Conservation (phyloP, 2,329 filamentous ascomycete species). For the Fusarium pseudoanthophilum region DNA sequence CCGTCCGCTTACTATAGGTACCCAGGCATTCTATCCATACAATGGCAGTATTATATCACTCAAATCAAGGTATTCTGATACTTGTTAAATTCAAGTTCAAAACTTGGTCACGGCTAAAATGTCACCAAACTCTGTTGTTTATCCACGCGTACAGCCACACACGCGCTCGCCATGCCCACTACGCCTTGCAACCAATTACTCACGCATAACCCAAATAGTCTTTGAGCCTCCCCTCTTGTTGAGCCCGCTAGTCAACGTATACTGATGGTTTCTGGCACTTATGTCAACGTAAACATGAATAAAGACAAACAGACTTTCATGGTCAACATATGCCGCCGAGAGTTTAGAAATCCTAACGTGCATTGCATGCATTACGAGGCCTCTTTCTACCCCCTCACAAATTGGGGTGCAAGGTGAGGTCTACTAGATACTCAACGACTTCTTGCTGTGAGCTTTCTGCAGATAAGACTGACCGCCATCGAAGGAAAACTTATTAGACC, state of each 20-base stretch:
- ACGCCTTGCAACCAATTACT: neutral
- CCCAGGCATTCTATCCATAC: neutral
- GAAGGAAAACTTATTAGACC: conserved; percentile 10
- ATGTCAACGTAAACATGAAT: conserved; percentile 9
- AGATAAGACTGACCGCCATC: conserved; percentile 6
- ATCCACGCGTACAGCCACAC: conserved; percentile 27
- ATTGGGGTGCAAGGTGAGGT: conserved; percentile 6
- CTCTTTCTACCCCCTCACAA: conserved; percentile 7
- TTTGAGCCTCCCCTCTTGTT: conserved; percentile 18
- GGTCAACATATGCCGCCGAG: conserved; percentile 12
- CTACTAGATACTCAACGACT: neutral
- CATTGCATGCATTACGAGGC: conserved; percentile 16
- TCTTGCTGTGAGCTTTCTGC: neutral
- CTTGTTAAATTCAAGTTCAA: neutral
- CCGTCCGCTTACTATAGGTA: conserved; percentile 12
- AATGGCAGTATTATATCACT: conserved; percentile 14
- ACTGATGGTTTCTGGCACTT: conserved; percentile 1
- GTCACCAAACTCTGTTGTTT: conserved; percentile 31
- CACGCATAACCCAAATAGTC: conserved; percentile 4
- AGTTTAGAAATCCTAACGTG: conserved; percentile 14
- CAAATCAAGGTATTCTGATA: conserved; percentile 19
- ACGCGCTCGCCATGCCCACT: conserved; percentile 11
- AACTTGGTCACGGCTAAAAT: conserved; percentile 23
- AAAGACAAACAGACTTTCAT: conserved; percentile 16
- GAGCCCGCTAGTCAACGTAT: conserved; percentile 20